These are phyloP conservation scores for Psilocybe azurescens DNA, from an alignment of 768 basidiomycete genomes.

Conservation along the genomic window DNA sequence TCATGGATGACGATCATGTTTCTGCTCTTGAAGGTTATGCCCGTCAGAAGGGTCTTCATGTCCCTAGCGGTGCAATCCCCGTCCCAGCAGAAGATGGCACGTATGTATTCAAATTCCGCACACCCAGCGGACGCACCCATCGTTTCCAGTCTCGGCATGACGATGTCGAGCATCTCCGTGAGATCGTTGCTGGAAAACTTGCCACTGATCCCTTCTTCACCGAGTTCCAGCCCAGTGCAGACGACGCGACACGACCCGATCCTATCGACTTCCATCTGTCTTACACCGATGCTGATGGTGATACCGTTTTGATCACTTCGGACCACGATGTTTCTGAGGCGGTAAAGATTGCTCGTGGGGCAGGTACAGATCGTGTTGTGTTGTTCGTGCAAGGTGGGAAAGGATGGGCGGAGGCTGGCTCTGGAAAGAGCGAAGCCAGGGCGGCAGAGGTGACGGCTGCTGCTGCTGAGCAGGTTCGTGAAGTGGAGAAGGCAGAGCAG, in stretches of 20 bases:
- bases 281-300: slow-evolving; percentile 95
- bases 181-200: slow-evolving; percentile 92
- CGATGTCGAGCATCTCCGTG: slow-evolving; percentile 84
- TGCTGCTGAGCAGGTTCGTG: slow-evolving; percentile 57
- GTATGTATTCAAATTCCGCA: slow-evolving; percentile 99
- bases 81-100: slow-evolving; percentile 92
- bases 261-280: slow-evolving; percentile 87
- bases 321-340: slow-evolving; percentile 93
- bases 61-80: slow-evolving; percentile 54
- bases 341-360: slow-evolving; percentile 83
- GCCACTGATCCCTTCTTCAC: slow-evolving; percentile 93
- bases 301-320: slow-evolving; percentile 92
- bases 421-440: slow-evolving; percentile 68
- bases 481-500: slow-evolving; percentile 64
- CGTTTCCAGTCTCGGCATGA: slow-evolving; percentile 98
- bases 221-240: slow-evolving; percentile 52
- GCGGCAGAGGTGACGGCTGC: slow-evolving; percentile 59
- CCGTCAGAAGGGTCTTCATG: slow-evolving; percentile 47
- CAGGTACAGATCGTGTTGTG: slow-evolving; percentile 87
- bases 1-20: slow-evolving; percentile 78
- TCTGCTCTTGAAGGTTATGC: slow-evolving; percentile 60
- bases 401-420: slow-evolving; percentile 80
- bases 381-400: slow-evolving; percentile 92
- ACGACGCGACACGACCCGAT: slow-evolving; percentile 64
- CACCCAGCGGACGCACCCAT: slow-evolving; percentile 93